Evolutionary conservation across 140 eudicot species (phyloP).

Genomic region (Bidens hawaiensis): DNA sequence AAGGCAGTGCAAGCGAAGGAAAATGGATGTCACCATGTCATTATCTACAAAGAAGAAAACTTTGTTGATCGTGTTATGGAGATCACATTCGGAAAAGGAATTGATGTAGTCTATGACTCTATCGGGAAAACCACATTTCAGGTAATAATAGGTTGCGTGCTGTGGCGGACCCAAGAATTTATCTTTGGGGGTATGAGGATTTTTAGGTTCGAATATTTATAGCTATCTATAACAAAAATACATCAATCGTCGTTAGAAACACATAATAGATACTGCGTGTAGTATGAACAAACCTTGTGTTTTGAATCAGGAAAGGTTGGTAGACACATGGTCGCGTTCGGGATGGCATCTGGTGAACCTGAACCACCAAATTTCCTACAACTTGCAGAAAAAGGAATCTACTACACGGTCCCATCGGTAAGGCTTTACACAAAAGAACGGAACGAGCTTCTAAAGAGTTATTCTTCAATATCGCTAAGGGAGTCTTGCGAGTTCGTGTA

Average conservation of each 20-base stretch:
- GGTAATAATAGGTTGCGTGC: too few species aligned
- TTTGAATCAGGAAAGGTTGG: slow-evolving; percentile 35
- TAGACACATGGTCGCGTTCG: slow-evolving; percentile 44
- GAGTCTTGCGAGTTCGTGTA: background rate
- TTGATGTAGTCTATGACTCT: slow-evolving; percentile 20
- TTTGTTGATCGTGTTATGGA: slow-evolving; percentile 34
- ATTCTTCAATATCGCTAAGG: background rate
- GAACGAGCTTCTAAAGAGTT: slow-evolving; percentile 21
- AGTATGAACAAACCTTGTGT: background rate
- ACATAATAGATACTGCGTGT: too few species aligned
- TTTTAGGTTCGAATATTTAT: too few species aligned
- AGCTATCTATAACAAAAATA: too few species aligned
- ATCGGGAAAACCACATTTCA: slow-evolving; percentile 10
- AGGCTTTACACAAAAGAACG: slow-evolving; percentile 30
- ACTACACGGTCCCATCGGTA: background rate
- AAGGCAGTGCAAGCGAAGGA: slow-evolving; percentile 33
- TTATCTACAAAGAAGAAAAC: slow-evolving; percentile 37
- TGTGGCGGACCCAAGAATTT: too few species aligned
- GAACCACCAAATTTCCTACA: slow-evolving; percentile 28
- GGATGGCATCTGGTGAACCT: slow-evolving; percentile 49
- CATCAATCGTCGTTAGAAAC: too few species aligned
- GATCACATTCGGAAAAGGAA: slow-evolving; percentile 35
- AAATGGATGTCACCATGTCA: slow-evolving; percentile 44
- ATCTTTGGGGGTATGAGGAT: too few species aligned
- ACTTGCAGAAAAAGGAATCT: background rate